These are phyloP conservation scores for Suhomyces yuchorum DNA, from an alignment of 1,139 yeast species.

Conservation along the genomic window DNA sequence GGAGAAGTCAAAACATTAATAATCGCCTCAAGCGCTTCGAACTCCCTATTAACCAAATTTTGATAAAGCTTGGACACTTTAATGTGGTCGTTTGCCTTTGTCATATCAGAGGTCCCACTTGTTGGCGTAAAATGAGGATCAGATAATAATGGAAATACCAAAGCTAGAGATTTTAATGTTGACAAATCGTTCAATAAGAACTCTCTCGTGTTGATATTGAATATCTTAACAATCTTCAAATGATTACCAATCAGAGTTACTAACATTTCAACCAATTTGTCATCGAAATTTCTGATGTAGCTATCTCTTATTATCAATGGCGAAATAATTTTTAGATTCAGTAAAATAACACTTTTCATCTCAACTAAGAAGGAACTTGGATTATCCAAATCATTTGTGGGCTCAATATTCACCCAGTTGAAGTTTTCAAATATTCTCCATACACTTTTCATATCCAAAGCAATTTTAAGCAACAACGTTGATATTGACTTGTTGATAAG, in stretches of 20 bases:
- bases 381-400: conserved; percentile 41
- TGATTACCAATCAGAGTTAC: conserved; percentile 58
- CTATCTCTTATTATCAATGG: conserved; percentile 69
- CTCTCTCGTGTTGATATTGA: conserved; percentile 72
- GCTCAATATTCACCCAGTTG: conserved; percentile 68
- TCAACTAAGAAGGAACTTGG: conserved; percentile 65
- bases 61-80: conserved; percentile 42
- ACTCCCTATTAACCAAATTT: conserved; percentile 52
- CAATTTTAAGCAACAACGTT: conserved; percentile 58
- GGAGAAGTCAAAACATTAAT: conserved; percentile 68
- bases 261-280: conserved; percentile 70
- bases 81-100: conserved; percentile 4
- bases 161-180: conserved; percentile 57
- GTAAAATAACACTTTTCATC: conserved; percentile 47
- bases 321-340: conserved; percentile 52
- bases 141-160: conserved; percentile 51
- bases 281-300: conserved; percentile 73
- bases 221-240: conserved; percentile 62
- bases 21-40: conserved; percentile 59
- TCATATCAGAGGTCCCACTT: neutral
- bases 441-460: conserved; percentile 61
- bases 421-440: conserved; percentile 87
- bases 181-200: conserved; percentile 77
- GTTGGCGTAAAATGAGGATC: conserved; percentile 29
- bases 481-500: conserved; percentile 62